Percentiles rank a stretch among this genome's conserved stretches.
phyloP scores from a whole-genome alignment of 768 basidiomycete species.

The Dacryopinax primogenitus region DNA sequence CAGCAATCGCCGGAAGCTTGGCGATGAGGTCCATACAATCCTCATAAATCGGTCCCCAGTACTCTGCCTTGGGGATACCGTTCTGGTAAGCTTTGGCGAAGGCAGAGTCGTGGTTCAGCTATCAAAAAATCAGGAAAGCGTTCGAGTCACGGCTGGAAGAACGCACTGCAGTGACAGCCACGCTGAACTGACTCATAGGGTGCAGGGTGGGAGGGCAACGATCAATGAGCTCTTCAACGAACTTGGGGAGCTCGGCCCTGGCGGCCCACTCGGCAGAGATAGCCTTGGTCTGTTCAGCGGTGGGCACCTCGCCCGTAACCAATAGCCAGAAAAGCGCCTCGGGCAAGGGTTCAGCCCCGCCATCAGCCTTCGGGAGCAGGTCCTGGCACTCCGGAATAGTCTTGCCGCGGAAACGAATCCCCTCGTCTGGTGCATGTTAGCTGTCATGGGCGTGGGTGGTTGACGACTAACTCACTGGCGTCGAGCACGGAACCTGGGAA shows the following conservation, averaged over 20 bases:
- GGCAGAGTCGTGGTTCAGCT: conserved; percentile 90
- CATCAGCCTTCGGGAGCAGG: conserved; percentile 76
- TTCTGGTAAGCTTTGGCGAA: conserved; percentile 91
- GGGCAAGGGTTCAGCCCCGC: conserved; percentile 81
- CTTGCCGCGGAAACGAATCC: conserved; percentile 95
- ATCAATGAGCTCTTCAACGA: conserved; percentile 94
- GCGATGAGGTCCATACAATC: conserved; percentile 88
- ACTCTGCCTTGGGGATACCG: conserved; percentile 87
- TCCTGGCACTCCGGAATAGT: conserved; percentile 83
- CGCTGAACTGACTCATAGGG: conserved; percentile 96
- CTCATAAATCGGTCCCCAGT: conserved; percentile 91
- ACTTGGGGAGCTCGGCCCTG: conserved; percentile 77
- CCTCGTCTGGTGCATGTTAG: conserved; percentile 50
- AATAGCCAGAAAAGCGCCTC: conserved; percentile 94
- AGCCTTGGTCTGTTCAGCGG: conserved; percentile 70
- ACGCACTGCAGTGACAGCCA: conserved; percentile 84
- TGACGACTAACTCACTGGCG: conserved; percentile 42
- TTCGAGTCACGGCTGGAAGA: conserved; percentile 10
- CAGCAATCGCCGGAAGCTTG: conserved; percentile 92
- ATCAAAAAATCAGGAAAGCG: neutral
- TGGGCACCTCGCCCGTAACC: conserved; percentile 88
- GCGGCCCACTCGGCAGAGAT: conserved; percentile 93
- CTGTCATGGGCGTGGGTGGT: neutral
- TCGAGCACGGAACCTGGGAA: conserved; percentile 69
- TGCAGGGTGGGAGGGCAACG: conserved; percentile 85